Conservation (phyloP, 352 stramenopile genomes). For the Globisporangium paddicum region DNA sequence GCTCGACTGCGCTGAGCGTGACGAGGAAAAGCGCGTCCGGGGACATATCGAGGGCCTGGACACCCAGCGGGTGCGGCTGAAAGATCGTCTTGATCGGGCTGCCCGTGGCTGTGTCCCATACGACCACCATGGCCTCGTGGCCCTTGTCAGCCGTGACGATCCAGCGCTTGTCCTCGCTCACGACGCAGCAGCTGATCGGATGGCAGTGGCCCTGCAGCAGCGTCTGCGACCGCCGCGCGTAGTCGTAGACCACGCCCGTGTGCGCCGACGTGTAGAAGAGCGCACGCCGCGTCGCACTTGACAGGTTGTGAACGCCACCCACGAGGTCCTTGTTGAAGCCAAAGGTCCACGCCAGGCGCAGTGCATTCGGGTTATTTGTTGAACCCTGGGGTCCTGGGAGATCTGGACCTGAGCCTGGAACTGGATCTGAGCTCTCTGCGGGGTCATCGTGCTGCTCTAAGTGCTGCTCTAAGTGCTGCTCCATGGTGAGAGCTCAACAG, state of each 20-base stretch:
- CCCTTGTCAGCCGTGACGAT: conserved; percentile 89
- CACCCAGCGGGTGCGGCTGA: conserved; percentile 70
- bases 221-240: conserved; percentile 73
- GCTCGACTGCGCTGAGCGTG: conserved; percentile 58
- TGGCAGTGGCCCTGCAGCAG: conserved; percentile 92
- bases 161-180: conserved; percentile 92
- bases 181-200: conserved; percentile 83
- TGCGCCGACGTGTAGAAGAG: conserved; percentile 91
- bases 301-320: conserved; percentile 86
- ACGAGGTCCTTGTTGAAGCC: conserved; percentile 91
- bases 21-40: conserved; percentile 86
- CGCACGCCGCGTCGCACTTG: conserved; percentile 50
- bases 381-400: too few species aligned
- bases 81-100: conserved; percentile 91
- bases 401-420: neutral
- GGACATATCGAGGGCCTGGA: conserved; percentile 87
- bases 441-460: neutral
- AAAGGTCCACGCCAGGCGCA: conserved; percentile 84
- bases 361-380: conserved; percentile 29
- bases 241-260: conserved; percentile 93
- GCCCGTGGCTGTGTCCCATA: conserved; percentile 84
- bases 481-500: too few species aligned
- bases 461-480: too few species aligned
- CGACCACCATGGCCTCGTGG: conserved; percentile 87
- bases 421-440: too few species aligned